Conservation (phyloP, 495 filamentous ascomycete genomes). For the Diplogelasinospora grovesii region DNA sequence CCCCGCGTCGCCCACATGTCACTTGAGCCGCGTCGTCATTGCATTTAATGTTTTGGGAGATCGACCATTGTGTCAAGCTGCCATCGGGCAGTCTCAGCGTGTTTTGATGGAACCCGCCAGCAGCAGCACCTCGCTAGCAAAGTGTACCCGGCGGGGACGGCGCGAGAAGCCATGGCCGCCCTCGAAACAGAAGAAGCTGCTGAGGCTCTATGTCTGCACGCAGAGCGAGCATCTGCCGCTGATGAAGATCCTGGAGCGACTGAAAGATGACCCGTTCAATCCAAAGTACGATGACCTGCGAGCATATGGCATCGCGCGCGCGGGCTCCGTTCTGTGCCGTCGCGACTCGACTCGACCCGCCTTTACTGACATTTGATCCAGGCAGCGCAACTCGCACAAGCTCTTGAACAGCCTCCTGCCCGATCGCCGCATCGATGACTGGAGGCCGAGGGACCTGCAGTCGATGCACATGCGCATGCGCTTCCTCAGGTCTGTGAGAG, state of each 20-base stretch:
- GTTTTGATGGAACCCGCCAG: constrained; percentile 16
- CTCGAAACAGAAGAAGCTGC: constrained; percentile 25
- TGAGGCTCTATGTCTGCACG: constrained; percentile 29
- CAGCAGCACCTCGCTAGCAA: constrained; percentile 15
- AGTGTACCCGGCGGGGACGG: constrained; percentile 21
- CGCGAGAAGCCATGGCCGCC: constrained; percentile 30
- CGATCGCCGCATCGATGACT: constrained; percentile 30
- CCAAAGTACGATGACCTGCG: constrained; percentile 25
- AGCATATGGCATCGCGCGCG: too few species aligned
- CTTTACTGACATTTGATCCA: too few species aligned
- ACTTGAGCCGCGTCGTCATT: constrained; percentile 6
- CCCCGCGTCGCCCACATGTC: too few species aligned
- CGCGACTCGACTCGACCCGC: too few species aligned
- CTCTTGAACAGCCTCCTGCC: constrained; percentile 25
- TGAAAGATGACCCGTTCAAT: constrained; percentile 27
- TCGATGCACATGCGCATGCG: constrained; percentile 27
- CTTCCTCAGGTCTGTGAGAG: constrained; percentile 23
- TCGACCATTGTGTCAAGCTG: too few species aligned
- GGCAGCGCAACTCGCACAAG: constrained; percentile 31
- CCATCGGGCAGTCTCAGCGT: too few species aligned
- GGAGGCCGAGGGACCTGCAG: constrained; percentile 24
- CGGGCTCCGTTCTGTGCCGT: too few species aligned
- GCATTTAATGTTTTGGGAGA: too few species aligned
- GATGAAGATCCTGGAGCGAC: constrained; percentile 25
- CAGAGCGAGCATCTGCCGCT: constrained; percentile 29